These are phyloP conservation scores for Neurospora cerealis DNA, from an alignment of 495 filamentous ascomycete species.

Conservation along the genomic window DNA sequence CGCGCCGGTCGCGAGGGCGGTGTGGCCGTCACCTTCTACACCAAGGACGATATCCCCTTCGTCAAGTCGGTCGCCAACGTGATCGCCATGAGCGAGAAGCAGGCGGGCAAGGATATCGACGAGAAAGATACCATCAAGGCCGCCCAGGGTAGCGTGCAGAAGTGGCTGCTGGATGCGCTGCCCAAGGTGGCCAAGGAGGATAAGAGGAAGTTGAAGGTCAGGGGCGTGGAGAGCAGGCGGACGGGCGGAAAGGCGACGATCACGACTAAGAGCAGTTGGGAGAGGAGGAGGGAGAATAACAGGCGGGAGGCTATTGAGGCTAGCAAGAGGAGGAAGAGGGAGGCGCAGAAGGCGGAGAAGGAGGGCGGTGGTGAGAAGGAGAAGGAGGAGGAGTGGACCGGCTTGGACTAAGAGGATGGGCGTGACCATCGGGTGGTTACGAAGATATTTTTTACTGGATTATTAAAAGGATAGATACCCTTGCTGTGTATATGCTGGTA, in stretches of 20 bases:
- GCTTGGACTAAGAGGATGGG: slow-evolving; percentile 50
- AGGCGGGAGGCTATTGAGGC: slow-evolving; percentile 61
- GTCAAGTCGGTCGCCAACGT: slow-evolving; percentile 90
- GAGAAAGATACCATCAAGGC: slow-evolving; percentile 7
- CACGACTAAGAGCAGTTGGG: slow-evolving; percentile 87
- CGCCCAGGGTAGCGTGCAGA: slow-evolving; percentile 40
- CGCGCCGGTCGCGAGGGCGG: slow-evolving; percentile 81
- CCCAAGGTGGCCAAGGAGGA: slow-evolving; percentile 74
- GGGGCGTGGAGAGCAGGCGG: slow-evolving; percentile 71
- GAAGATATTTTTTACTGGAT: neutral
- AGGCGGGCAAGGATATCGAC: slow-evolving; percentile 39
- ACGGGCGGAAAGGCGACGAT: slow-evolving; percentile 47
- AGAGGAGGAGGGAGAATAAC: slow-evolving; percentile 67
- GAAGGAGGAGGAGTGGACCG: slow-evolving; percentile 50
- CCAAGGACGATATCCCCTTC: slow-evolving; percentile 84
- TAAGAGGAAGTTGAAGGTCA: slow-evolving; percentile 69
- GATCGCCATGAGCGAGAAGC: slow-evolving; percentile 72
- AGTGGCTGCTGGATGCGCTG: slow-evolving; percentile 84
- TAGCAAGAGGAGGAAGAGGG: slow-evolving; percentile 51
- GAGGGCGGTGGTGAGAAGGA: slow-evolving; percentile 24
- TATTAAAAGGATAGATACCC: neutral
- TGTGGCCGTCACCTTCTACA: slow-evolving; percentile 89
- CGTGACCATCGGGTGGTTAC: neutral
- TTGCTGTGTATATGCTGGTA: neutral
- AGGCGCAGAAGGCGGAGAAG: slow-evolving; percentile 21